phyloP scores from a whole-genome alignment of 2,329 filamentous ascomycete species.

The Colletotrichum limetticola region DNA sequence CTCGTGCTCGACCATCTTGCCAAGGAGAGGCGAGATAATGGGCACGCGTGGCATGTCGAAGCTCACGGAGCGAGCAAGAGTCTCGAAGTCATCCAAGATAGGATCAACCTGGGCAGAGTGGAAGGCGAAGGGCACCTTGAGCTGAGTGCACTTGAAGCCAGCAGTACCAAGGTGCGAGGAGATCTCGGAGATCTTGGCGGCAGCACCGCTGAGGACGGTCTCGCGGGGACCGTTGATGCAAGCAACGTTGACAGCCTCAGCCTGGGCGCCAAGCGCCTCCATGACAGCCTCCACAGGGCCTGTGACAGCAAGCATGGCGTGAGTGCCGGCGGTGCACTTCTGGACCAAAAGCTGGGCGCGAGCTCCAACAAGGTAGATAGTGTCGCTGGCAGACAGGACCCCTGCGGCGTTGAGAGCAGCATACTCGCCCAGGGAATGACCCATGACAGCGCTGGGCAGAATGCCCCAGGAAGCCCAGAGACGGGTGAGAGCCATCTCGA shows the following conservation, averaged over 20 bases:
- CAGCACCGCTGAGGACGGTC: constrained; percentile 72
- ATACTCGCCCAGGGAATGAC: constrained; percentile 78
- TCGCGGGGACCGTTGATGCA: constrained; percentile 82
- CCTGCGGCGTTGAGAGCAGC: constrained; percentile 77
- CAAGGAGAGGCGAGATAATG: constrained; percentile 74
- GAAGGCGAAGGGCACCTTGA: constrained; percentile 64
- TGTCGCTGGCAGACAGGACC: constrained; percentile 76
- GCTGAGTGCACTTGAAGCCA: constrained; percentile 54
- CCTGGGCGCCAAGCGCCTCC: constrained; percentile 58
- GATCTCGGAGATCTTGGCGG: constrained; percentile 55
- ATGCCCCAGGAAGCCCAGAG: constrained; percentile 69
- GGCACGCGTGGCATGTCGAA: constrained; percentile 63
- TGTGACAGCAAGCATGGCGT: constrained; percentile 66
- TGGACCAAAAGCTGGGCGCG: constrained; percentile 74
- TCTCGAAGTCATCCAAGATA: constrained; percentile 68
- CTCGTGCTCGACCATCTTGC: constrained; percentile 61
- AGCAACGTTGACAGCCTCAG: constrained; percentile 61
- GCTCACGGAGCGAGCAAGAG: constrained; percentile 49
- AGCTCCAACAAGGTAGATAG: constrained; percentile 76
- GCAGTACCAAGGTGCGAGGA: constrained; percentile 46
- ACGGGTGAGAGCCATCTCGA: constrained; percentile 67
- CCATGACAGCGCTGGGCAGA: constrained; percentile 64
- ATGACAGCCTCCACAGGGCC: constrained; percentile 62
- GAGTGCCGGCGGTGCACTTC: constrained; percentile 73
- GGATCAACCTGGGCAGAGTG: constrained; percentile 64